phyloP scores from a whole-genome alignment of 768 basidiomycete genomes.

The Macrocybe gigantea region DNA sequence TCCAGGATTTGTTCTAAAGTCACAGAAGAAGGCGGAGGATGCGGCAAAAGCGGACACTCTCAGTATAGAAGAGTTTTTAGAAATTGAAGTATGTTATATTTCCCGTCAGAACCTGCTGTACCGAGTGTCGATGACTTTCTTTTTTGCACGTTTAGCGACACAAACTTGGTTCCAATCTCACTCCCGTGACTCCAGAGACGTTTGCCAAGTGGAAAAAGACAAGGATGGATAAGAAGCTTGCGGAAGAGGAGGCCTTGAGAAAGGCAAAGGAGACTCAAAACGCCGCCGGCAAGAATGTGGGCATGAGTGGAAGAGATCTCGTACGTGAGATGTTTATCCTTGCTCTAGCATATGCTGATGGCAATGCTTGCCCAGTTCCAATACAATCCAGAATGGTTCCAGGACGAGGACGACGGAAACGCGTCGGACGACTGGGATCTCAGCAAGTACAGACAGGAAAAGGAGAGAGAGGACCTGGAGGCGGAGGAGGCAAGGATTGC shows the following conservation, averaged over 20 bases:
- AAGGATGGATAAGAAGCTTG: conserved; percentile 90
- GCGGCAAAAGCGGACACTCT: conserved; percentile 86
- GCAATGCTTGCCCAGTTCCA: conserved; percentile 58
- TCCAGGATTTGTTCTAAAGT: conserved; percentile 92
- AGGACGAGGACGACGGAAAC: conserved; percentile 60
- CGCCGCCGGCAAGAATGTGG: conserved; percentile 83
- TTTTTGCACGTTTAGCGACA: conserved; percentile 57
- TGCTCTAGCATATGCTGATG: conserved; percentile 2
- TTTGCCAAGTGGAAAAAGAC: conserved; percentile 97
- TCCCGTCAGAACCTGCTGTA: background rate
- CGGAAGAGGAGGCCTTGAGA: conserved; percentile 74
- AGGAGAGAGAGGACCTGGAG: conserved; percentile 54
- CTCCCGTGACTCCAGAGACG: conserved; percentile 87
- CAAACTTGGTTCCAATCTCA: conserved; percentile 85
- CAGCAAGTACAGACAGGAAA: conserved; percentile 51
- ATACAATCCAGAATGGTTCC: conserved; percentile 94
- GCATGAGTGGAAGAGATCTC: conserved; percentile 95
- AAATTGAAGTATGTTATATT: conserved; percentile 72
- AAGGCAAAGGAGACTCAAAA: conserved; percentile 79
- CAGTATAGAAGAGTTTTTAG: conserved; percentile 93
- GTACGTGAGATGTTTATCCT: conserved; percentile 35
- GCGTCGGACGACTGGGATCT: conserved; percentile 55
- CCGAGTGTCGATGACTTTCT: conserved; percentile 2
- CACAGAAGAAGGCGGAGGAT: conserved; percentile 90
- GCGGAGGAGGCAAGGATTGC: conserved; percentile 51